Evolutionary conservation across 768 basidiomycete genomes (phyloP), one percentile per base, ranked within the genome.

Genomic region (Tricholoma terreum): DNA sequence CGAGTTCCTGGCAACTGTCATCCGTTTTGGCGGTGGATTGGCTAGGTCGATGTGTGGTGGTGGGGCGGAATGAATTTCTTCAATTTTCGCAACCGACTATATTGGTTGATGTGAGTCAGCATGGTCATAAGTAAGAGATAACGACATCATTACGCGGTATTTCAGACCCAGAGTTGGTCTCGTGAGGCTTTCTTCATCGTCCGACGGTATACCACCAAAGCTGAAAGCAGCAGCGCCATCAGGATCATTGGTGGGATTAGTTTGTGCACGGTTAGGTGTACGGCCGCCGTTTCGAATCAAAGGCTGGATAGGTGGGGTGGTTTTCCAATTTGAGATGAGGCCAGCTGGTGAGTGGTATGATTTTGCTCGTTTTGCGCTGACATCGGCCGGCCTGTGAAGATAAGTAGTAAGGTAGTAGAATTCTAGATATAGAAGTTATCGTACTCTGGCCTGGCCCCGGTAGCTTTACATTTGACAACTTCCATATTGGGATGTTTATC

Each of bases 41-140:
- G 40, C 40, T 19, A 42, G 40, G 40, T 42, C 19, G 19, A 42
- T 42, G n/a, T 11, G 40, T 22, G 19, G 10, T 4, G 12, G 11
- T 9, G 52, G 52, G 7, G 27, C 40, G 14, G 21, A 19, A n/a
- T 42, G 38, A 17, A 54, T 9, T 6, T 42, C 52, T 45, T 54
- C 40, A 22, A 54, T 38, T 22, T 54, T 54, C 8, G 40, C 30
- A 14, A 53, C 40, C 14, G 52, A 53, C 52, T 53, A 30, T 21
- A 27, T n/a, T 42, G 40, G 17, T 7, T 21, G 17, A 42, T 14
- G 8, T n/a, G n/a, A n/a, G n/a, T n/a, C n/a, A n/a, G n/a, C n/a
- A n/a, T n/a, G n/a, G n/a, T n/a, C n/a, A n/a, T n/a, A n/a, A n/a
- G n/a, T n/a, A n/a, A n/a, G n/a, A n/a, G n/a, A n/a, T n/a, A n/a